Evolutionary conservation across 805 yeast species (phyloP).

Genomic region (Candida incommunis): DNA sequence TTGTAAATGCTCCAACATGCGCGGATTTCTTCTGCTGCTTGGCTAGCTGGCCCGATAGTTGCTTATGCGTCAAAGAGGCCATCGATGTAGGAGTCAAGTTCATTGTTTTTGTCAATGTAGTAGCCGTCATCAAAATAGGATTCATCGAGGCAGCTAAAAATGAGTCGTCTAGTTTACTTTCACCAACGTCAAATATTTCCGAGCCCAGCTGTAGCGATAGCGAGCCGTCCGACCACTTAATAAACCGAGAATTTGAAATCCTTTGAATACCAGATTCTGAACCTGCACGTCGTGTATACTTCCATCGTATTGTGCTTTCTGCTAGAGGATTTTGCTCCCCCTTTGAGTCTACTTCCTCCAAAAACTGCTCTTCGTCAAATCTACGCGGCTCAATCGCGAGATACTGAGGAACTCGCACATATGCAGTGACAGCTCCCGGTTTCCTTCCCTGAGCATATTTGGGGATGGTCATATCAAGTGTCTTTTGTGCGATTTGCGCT

Average conservation of each 20-base stretch:
- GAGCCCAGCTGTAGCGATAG: conserved; percentile 73
- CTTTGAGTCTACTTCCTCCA: conserved; percentile 23
- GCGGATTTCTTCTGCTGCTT: conserved; percentile 16
- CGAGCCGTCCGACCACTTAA: conserved; percentile 92
- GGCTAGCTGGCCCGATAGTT: conserved; percentile 40
- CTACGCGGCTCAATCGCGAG: conserved; percentile 73
- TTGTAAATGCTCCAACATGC: conserved; percentile 22
- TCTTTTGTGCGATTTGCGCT: conserved; percentile 15
- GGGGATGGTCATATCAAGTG: conserved; percentile 21
- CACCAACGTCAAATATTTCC: conserved; percentile 77
- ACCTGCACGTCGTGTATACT: conserved; percentile 52
- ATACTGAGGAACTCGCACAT: conserved; percentile 68
- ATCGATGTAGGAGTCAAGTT: conserved; percentile 85
- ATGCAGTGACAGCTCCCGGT: conserved; percentile 21
- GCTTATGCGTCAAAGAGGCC: conserved; percentile 67
- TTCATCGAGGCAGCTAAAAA: conserved; percentile 19
- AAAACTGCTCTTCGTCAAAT: conserved; percentile 61
- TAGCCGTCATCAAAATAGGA: conserved; percentile 56
- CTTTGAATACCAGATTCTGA: conserved; percentile 54
- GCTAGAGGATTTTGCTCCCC: conserved; percentile 37
- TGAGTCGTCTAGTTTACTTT: conserved; percentile 20
- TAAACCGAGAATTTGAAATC: conserved; percentile 78
- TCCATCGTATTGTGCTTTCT: conserved; percentile 88
- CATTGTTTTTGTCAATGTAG: conserved; percentile 48
- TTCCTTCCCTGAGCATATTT: conserved; percentile 17